phyloP scores from a whole-genome alignment of 331 rosid genomes.

The Prunus yedoensis region DNA sequence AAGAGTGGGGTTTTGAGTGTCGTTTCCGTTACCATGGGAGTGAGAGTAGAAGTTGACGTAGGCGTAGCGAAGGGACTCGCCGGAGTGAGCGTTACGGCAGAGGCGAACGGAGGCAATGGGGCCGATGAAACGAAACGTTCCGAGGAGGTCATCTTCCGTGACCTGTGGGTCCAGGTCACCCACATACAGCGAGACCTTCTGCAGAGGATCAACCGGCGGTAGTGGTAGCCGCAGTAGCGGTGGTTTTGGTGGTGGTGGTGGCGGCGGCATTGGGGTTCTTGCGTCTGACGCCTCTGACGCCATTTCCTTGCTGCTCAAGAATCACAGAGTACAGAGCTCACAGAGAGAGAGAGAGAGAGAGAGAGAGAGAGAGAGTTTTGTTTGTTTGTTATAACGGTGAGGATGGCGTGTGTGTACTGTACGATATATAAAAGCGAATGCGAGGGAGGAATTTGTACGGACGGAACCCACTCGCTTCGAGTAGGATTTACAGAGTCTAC shows the following conservation, averaged over 20 bases:
- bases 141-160: conserved; percentile 12
- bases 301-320: conserved; percentile 1
- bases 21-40: conserved; percentile 20
- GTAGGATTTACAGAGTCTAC: neutral
- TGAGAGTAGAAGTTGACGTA: conserved; percentile 22
- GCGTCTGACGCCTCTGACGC: neutral
- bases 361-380: neutral
- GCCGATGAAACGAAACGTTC: conserved; percentile 14
- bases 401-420: neutral
- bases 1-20: neutral
- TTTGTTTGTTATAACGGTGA: conserved; percentile 7
- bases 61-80: conserved; percentile 24
- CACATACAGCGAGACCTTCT: conserved; percentile 17
- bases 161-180: conserved; percentile 23
- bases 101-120: conserved; percentile 20
- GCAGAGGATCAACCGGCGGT: neutral
- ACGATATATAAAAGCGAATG: neutral
- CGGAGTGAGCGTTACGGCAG: conserved; percentile 9
- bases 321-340: neutral
- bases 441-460: neutral
- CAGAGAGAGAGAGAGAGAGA: neutral
- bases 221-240: too few species aligned
- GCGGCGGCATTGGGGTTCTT: neutral
- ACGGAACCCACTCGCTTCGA: neutral
- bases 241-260: neutral